These are phyloP conservation scores for Abortiporus biennis DNA, from an alignment of 1,284 basidiomycete species.

Conservation along the genomic window DNA sequence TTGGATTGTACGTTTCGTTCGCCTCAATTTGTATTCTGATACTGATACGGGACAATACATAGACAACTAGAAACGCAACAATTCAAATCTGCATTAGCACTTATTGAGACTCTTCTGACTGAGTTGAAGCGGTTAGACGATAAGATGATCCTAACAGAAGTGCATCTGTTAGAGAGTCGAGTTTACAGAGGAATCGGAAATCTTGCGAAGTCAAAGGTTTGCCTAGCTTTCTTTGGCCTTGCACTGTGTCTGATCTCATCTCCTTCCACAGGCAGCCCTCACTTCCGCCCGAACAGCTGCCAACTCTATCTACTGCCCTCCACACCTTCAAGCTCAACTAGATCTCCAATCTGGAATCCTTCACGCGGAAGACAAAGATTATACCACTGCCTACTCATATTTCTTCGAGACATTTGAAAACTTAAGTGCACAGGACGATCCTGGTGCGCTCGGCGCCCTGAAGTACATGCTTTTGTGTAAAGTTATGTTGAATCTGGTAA, in stretches of 20 bases:
- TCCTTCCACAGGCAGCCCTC: constrained; percentile 69
- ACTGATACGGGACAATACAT: constrained; percentile 6
- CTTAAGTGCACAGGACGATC: constrained; percentile 66
- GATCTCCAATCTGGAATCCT: constrained; percentile 91
- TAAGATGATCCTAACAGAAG: constrained; percentile 97
- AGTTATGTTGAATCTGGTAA: constrained; percentile 91
- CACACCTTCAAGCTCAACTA: constrained; percentile 84
- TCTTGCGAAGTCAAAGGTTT: constrained; percentile 86
- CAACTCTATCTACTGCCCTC: constrained; percentile 97
- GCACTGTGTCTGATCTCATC: not conserved
- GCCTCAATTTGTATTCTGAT: not conserved
- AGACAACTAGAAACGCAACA: constrained; percentile 77
- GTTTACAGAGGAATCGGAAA: constrained; percentile 93
- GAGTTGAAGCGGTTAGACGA: constrained; percentile 94
- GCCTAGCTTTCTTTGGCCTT: constrained; percentile 10
- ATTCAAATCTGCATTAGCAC: constrained; percentile 74
- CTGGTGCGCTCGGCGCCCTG: constrained; percentile 75
- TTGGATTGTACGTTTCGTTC: constrained; percentile 57
- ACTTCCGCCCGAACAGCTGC: constrained; percentile 93
- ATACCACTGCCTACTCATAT: constrained; percentile 95
- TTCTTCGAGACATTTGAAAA: constrained; percentile 97
- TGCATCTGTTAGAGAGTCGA: constrained; percentile 89
- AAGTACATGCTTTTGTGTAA: constrained; percentile 99
- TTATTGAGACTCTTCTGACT: constrained; percentile 82
- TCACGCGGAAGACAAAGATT: constrained; percentile 97